Percentiles rank a stretch among this genome's conserved stretches.
phyloP scores from a whole-genome alignment of 192 early-diverging fungal genomes.

The Glomus cerebriforme region DNA sequence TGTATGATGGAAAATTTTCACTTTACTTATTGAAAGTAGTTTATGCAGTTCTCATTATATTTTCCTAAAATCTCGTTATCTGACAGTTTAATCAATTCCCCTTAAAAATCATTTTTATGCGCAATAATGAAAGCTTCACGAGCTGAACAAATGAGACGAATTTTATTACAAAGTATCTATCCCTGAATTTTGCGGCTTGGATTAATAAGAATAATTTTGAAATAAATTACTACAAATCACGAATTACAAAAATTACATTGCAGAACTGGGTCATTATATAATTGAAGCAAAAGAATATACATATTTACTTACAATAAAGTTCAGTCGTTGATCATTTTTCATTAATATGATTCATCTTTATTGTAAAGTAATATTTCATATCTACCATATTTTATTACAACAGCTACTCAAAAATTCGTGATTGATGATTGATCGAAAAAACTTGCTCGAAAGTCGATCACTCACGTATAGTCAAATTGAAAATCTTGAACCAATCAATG shows the following conservation, averaged over 20 bases:
- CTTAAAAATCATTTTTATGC: conserved; percentile 32
- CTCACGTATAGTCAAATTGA: too few species aligned
- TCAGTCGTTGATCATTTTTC: conserved; percentile 44
- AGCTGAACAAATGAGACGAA: conserved; percentile 31
- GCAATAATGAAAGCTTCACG: conserved; percentile 49
- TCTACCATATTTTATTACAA: too few species aligned
- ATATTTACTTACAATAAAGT: conserved; percentile 41
- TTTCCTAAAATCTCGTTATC: conserved; percentile 32
- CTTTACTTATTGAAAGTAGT: conserved; percentile 36
- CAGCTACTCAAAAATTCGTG: too few species aligned
- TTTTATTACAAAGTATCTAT: conserved; percentile 19
- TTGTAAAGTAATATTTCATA: conserved; percentile 42
- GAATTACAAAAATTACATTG: not conserved
- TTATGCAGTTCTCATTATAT: conserved; percentile 43
- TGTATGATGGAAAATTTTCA: conserved; percentile 36
- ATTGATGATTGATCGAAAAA: too few species aligned
- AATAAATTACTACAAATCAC: too few species aligned
- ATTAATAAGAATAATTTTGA: not conserved
- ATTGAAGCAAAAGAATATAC: too few species aligned
- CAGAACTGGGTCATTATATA: too few species aligned
- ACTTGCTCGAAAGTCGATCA: too few species aligned
- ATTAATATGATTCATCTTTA: conserved; percentile 35
- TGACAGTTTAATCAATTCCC: conserved; percentile 36
- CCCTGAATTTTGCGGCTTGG: conserved; percentile 5
- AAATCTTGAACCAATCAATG: too few species aligned